Evolutionary conservation across 148 eudicot species (phyloP).

Genomic region (Pharnaceum exiguum): DNA sequence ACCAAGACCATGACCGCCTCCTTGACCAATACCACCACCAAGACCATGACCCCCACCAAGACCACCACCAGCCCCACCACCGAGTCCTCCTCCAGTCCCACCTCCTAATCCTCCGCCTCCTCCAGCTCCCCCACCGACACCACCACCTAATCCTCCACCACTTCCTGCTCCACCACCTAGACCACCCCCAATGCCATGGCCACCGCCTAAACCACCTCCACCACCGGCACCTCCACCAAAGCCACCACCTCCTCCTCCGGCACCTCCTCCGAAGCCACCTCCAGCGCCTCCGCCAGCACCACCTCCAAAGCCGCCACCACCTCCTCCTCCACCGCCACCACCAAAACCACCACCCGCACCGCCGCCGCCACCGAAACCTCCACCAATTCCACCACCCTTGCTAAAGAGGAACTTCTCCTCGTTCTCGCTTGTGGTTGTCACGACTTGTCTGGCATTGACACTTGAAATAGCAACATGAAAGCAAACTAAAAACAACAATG

Average conservation of each 20-base stretch:
- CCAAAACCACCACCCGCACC: neutral
- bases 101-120: conserved; percentile 7
- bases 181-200: conserved; percentile 18
- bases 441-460: conserved; percentile 22
- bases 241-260: neutral
- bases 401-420: conserved; percentile 33
- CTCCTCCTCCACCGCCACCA: conserved; percentile 2
- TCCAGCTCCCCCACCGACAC: conserved; percentile 14
- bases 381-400: conserved; percentile 31
- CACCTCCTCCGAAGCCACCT: conserved; percentile 4
- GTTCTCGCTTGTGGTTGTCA: conserved; percentile 2
- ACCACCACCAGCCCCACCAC: conserved; percentile 8
- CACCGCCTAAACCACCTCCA: conserved; percentile 20
- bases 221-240: conserved; percentile 10
- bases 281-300: conserved; percentile 6
- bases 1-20: conserved; percentile 12
- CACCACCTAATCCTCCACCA: conserved; percentile 16
- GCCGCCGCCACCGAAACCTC: conserved; percentile 20
- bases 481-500: conserved; percentile 31
- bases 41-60: conserved; percentile 8
- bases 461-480: conserved; percentile 25
- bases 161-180: conserved; percentile 10
- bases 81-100: conserved; percentile 15
- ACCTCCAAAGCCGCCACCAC: neutral
- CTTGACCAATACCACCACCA: conserved; percentile 20